Percentiles rank a stretch among this genome's conserved stretches.
These are phyloP conservation scores for Acrocalymma vagum DNA, from an alignment of 2,329 filamentous ascomycete species.

Conservation along the genomic window DNA sequence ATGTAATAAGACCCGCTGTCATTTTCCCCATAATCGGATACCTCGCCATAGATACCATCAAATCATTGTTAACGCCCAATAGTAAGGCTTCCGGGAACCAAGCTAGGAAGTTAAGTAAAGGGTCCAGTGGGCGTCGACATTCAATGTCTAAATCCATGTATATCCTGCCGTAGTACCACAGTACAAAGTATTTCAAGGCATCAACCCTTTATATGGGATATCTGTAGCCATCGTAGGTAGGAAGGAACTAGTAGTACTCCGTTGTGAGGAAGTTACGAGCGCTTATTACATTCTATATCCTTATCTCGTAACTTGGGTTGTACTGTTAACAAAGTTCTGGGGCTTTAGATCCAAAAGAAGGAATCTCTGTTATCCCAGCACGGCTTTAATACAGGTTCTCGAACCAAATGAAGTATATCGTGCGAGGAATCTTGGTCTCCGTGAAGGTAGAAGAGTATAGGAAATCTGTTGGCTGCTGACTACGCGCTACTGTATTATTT, in stretches of 20 bases:
- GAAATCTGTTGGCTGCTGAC: constrained; percentile 14
- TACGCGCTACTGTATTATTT: constrained; percentile 12
- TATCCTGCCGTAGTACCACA: constrained; percentile 32
- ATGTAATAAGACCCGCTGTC: constrained; percentile 12
- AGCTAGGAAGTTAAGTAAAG: constrained; percentile 22
- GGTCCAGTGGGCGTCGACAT: constrained; percentile 25
- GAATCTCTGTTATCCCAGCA: constrained; percentile 12
- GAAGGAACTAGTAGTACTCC: constrained; percentile 27
- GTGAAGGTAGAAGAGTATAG: constrained; percentile 16
- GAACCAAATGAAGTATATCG: constrained; percentile 26
- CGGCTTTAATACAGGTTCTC: constrained; percentile 18
- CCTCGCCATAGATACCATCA: constrained; percentile 25
- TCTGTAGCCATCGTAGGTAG: constrained; percentile 29
- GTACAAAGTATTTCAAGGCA: constrained; percentile 32
- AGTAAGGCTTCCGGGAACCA: constrained; percentile 30
- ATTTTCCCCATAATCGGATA: constrained; percentile 32
- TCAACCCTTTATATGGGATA: constrained; percentile 37
- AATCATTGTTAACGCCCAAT: constrained; percentile 30
- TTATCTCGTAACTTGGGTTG: constrained; percentile 26
- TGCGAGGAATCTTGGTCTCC: constrained; percentile 13
- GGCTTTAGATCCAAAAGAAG: constrained; percentile 15
- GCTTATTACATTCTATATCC: constrained; percentile 26
- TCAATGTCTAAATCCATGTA: constrained; percentile 37
- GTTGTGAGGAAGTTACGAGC: constrained; percentile 20
- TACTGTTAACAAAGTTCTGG: constrained; percentile 23